Evolutionary conservation across 495 filamentous ascomycete genomes (phyloP), one percentile per base, ranked within the genome.

Genomic region (Aspergillus homomorphus): DNA sequence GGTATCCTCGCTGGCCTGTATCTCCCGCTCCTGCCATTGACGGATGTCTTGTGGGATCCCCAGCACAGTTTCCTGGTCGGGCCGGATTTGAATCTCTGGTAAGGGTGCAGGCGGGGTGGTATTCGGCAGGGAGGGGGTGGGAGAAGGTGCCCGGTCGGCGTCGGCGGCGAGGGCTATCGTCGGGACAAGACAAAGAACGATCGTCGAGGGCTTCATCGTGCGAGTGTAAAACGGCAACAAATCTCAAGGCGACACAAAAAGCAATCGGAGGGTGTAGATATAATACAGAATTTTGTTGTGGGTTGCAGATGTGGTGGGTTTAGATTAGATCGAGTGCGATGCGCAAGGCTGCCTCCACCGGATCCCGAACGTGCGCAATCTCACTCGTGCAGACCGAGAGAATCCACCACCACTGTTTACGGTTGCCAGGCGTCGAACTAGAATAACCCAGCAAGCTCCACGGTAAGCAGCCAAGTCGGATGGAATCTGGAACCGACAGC

Each of bases 111-210:
- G 58, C 15, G 69, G 66, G 9, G 65, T 60, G 38, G 59, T 67
- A 45, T 69, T 64, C 20, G 71, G 63, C 26, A 71, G 45, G 16
- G 65, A 64, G 22, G 65, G 53, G 43, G 60, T 59, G 38, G 64
- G 64, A 26, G 65, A 56, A 33, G 61, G 54, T 21, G 54, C 61
- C 42, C 59, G 66, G 50, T 69, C 61, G 12, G 62, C 54, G 1
- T 65, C 67, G 51, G 51, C 58, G 44, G 73, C 72, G 53, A 77
- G 60, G 22, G 65, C 67, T 33, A 60, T 57, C 45, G 69, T 65
- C 18, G 74, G 74, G n/a, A 64, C 67, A 30, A 77, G 71, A 24
- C 62, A 67, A 14, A 64, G 52, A 23, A 77, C 62, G 33, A 74
- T 42, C 43, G 49, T 51, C 12, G 67, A 66, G 46, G 72, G 63